Evolutionary conservation across 1,284 basidiomycete genomes (phyloP).

Genomic region (Papiliotrema fonsecae): DNA sequence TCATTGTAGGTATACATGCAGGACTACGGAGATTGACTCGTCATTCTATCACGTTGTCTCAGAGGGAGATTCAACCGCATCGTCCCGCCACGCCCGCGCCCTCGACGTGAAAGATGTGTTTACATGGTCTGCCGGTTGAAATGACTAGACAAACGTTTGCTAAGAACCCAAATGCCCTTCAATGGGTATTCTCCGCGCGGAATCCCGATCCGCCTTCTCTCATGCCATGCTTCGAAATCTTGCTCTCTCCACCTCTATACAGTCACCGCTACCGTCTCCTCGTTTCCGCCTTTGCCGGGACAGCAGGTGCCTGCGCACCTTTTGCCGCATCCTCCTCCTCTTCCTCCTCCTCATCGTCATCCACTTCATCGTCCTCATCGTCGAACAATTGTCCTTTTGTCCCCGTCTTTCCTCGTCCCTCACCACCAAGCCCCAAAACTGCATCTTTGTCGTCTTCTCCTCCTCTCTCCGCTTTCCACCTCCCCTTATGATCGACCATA

Average conservation of each 20-base stretch:
- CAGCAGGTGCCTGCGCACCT: neutral
- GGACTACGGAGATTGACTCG: too few species aligned
- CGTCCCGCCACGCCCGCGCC: too few species aligned
- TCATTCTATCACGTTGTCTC: too few species aligned
- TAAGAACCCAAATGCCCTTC: too few species aligned
- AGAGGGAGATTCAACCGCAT: too few species aligned
- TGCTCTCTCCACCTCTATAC: neutral
- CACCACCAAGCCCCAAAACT: neutral
- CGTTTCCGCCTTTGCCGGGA: neutral
- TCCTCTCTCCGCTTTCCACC: conserved; percentile 59
- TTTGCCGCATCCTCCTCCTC: conserved; percentile 31
- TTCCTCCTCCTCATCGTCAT: conserved; percentile 31
- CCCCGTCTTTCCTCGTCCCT: neutral
- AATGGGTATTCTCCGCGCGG: too few species aligned
- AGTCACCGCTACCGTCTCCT: neutral
- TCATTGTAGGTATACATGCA: too few species aligned
- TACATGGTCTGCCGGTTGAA: too few species aligned
- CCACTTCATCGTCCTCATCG: conserved; percentile 30
- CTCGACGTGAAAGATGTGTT: too few species aligned
- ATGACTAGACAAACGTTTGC: too few species aligned
- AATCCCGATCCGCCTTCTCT: too few species aligned
- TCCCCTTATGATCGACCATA: conserved; percentile 75
- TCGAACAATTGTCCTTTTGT: conserved; percentile 32
- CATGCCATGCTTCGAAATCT: neutral
- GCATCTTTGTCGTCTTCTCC: conserved; percentile 6